Evolutionary conservation across 2,329 filamentous ascomycete species (phyloP).

Genomic region (Myrmaecium sp.): DNA sequence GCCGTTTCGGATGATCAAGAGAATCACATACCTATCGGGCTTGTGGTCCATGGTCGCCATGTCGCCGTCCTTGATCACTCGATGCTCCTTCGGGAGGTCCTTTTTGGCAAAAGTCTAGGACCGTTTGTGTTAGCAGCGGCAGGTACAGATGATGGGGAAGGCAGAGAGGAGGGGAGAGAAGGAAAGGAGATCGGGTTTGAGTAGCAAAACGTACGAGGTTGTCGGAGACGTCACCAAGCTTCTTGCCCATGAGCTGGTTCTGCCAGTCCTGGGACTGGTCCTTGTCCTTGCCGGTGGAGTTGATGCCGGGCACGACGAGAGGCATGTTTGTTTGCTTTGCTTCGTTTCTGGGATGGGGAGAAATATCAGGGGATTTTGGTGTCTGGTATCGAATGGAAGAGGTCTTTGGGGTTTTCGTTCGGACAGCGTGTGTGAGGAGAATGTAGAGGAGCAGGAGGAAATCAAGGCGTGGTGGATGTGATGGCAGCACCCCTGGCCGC

Average conservation of each 20-base stretch:
- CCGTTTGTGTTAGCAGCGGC: not conserved
- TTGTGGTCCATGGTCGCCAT: slow-evolving; percentile 31
- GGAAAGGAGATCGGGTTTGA: slow-evolving; percentile 3
- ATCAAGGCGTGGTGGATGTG: too few species aligned
- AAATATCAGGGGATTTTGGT: too few species aligned
- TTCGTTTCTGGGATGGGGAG: too few species aligned
- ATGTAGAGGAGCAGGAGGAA: too few species aligned
- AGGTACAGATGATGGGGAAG: slow-evolving; percentile 1
- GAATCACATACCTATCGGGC: slow-evolving; percentile 22
- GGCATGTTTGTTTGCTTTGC: slow-evolving; percentile 29
- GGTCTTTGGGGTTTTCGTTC: too few species aligned
- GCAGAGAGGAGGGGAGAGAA: not conserved
- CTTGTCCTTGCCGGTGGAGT: slow-evolving; percentile 18
- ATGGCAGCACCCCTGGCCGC: too few species aligned
- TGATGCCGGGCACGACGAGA: slow-evolving; percentile 32
- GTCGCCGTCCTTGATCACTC: slow-evolving; percentile 28
- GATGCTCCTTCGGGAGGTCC: slow-evolving; percentile 30
- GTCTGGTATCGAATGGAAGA: too few species aligned
- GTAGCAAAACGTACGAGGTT: slow-evolving; percentile 20
- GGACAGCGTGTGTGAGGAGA: too few species aligned
- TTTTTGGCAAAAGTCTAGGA: slow-evolving; percentile 31
- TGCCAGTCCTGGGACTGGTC: slow-evolving; percentile 26
- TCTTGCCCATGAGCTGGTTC: slow-evolving; percentile 34
- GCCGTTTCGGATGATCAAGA: not conserved
- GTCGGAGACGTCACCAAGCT: slow-evolving; percentile 29